Percentiles rank a stretch among this genome's conserved stretches.
Evolutionary conservation across 2,329 filamentous ascomycete genomes (phyloP).

Genomic region (Pseudogymnoascus destructans): DNA sequence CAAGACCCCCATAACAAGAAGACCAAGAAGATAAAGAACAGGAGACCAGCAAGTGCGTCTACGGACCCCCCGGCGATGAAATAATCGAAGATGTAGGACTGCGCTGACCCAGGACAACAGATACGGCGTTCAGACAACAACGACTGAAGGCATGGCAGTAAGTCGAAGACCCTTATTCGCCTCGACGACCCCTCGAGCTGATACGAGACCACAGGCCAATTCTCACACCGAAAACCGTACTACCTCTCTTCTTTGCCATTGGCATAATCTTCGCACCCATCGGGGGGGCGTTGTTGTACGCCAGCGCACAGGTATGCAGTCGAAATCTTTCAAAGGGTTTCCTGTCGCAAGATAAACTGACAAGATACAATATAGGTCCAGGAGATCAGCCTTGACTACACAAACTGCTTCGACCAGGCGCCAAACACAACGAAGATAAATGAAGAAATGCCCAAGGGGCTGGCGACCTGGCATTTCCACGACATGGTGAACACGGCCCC

Average conservation of each 20-base stretch:
- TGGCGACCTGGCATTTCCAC: conserved; percentile 62
- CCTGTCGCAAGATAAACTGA: neutral
- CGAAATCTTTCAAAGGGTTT: neutral
- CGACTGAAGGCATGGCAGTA: conserved; percentile 98
- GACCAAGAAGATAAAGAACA: conserved; percentile 78
- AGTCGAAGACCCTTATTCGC: conserved; percentile 27
- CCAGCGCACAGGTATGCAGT: conserved; percentile 57
- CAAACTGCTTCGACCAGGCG: conserved; percentile 52
- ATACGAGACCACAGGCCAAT: conserved; percentile 53
- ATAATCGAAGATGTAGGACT: conserved; percentile 17
- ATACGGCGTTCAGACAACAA: conserved; percentile 95
- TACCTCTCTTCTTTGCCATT: conserved; percentile 81
- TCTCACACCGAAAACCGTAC: conserved; percentile 82
- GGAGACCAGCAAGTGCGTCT: conserved; percentile 72
- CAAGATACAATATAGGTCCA: conserved; percentile 50
- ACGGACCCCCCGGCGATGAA: neutral
- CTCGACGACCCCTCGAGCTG: neutral
- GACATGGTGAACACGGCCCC: conserved; percentile 17
- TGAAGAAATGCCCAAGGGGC: conserved; percentile 38
- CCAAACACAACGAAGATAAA: conserved; percentile 31
- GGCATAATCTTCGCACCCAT: conserved; percentile 90
- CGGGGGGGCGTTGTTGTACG: conserved; percentile 73
- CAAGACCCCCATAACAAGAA: conserved; percentile 39
- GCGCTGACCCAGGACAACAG: conserved; percentile 33
- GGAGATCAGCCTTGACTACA: conserved; percentile 86